Evolutionary conservation across 495 filamentous ascomycete species (phyloP).

Genomic region (Penicillium canescens): DNA sequence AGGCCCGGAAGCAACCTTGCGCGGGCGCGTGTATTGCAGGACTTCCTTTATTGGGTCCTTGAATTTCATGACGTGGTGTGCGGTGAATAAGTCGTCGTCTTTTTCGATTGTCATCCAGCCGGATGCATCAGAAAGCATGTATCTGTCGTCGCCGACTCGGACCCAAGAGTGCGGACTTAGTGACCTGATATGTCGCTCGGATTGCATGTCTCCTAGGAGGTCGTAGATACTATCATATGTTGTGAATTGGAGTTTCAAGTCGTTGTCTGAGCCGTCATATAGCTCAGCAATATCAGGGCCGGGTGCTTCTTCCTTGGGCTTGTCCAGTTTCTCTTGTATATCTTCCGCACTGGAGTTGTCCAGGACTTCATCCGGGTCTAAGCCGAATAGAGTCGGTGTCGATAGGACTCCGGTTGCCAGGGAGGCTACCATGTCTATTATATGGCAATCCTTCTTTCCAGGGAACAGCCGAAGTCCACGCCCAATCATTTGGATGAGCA

Average conservation of each 20-base stretch:
- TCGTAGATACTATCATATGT: conserved; percentile 89
- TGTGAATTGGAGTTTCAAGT: conserved; percentile 59
- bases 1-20: conserved; percentile 56
- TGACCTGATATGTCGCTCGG: conserved; percentile 73
- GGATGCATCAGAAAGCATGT: conserved; percentile 56
- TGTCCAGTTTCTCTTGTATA: conserved; percentile 46
- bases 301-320: neutral
- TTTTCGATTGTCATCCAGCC: conserved; percentile 64
- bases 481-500: conserved; percentile 97
- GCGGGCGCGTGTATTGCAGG: conserved; percentile 58
- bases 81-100: conserved; percentile 24
- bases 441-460: conserved; percentile 84
- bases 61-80: conserved; percentile 37
- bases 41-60: conserved; percentile 21
- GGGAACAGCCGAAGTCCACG: conserved; percentile 82
- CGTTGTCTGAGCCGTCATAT: conserved; percentile 12
- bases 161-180: conserved; percentile 82
- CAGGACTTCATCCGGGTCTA: conserved; percentile 82
- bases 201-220: conserved; percentile 77
- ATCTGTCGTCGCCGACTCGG: conserved; percentile 60
- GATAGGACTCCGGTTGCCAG: conserved; percentile 81
- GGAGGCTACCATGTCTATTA: conserved; percentile 94
- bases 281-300: neutral
- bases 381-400: conserved; percentile 88
- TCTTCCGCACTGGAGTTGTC: conserved; percentile 57